Percentiles rank a stretch among this genome's conserved stretches.
Conservation (phyloP, 305 asterid genomes). For the Ilex paraguariensis region DNA sequence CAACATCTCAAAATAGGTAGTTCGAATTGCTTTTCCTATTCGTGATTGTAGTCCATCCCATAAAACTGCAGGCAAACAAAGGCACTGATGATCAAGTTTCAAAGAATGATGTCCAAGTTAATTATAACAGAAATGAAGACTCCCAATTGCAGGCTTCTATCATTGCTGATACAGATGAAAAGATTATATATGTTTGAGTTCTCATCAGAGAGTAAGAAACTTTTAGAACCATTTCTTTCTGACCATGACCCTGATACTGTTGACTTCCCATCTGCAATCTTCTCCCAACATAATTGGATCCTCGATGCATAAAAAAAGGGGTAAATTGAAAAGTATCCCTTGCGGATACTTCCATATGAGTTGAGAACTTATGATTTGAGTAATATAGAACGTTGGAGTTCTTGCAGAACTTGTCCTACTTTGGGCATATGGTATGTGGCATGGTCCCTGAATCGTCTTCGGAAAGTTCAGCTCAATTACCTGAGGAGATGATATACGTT, state of each 20-base stretch:
- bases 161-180: conserved; percentile 8
- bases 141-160: background rate
- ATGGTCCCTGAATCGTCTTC: conserved; percentile 26
- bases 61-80: conserved; percentile 26
- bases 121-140: background rate
- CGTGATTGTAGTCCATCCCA: background rate
- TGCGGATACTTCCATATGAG: conserved; percentile 2
- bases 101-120: background rate
- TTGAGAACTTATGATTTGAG: background rate
- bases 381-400: background rate
- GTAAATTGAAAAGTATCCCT: conserved; percentile 3
- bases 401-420: too few relatives aligned
- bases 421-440: too few relatives aligned
- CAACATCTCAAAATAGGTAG: too few relatives aligned
- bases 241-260: background rate
- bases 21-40: too few relatives aligned
- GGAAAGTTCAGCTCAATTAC: conserved; percentile 21
- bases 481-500: conserved; percentile 40
- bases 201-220: conserved; percentile 5
- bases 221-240: conserved; percentile 9
- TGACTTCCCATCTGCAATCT: background rate
- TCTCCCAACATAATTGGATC: background rate
- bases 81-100: conserved; percentile 9
- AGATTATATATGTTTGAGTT: conserved; percentile 9
- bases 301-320: background rate